A percentile compares a stretch with the other conserved stretches of the same genome.
phyloP scores from a whole-genome alignment of 2,329 filamentous ascomycete species.

The Mycosphaerella sp. region DNA sequence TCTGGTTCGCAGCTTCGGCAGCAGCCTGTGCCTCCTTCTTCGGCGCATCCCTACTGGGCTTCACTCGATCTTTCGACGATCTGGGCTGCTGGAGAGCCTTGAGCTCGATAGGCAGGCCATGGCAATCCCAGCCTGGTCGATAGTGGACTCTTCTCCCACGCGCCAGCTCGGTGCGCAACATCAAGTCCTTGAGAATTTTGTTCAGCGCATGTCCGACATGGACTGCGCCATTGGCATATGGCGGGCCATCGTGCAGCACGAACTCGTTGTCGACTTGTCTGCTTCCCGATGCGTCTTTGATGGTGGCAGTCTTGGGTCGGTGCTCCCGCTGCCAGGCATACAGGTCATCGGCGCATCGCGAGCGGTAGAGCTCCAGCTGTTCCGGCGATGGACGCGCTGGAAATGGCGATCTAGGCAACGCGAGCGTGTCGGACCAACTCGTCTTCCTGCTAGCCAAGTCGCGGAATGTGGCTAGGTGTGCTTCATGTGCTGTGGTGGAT shows the following conservation, averaged over 20 bases:
- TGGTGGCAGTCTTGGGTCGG: constrained; percentile 27
- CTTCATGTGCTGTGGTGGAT: not conserved
- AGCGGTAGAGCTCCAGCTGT: constrained; percentile 55
- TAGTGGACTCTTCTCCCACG: constrained; percentile 72
- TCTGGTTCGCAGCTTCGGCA: constrained; percentile 30
- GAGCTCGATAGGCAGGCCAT: constrained; percentile 93
- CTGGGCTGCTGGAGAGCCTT: constrained; percentile 67
- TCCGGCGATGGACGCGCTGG: constrained; percentile 39
- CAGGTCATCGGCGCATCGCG: constrained; percentile 75
- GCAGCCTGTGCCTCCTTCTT: constrained; percentile 27
- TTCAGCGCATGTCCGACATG: constrained; percentile 95
- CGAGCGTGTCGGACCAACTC: constrained; percentile 37
- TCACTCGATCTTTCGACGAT: constrained; percentile 29
- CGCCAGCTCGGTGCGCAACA: constrained; percentile 72
- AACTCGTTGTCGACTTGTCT: constrained; percentile 53
- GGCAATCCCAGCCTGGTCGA: constrained; percentile 94
- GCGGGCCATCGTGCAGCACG: constrained; percentile 87
- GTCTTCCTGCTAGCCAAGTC: constrained; percentile 11
- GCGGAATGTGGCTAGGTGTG: constrained; percentile 10
- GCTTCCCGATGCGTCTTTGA: constrained; percentile 30
- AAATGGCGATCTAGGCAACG: constrained; percentile 45
- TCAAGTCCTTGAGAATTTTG: constrained; percentile 94
- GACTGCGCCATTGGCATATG: constrained; percentile 87
- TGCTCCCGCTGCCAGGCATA: constrained; percentile 73
- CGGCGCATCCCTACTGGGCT: constrained; percentile 24